Percentiles rank a stretch among this genome's conserved stretches.
Conservation (phyloP, 2,329 filamentous ascomycete genomes). For the Pestalotiopsis sp. region DNA sequence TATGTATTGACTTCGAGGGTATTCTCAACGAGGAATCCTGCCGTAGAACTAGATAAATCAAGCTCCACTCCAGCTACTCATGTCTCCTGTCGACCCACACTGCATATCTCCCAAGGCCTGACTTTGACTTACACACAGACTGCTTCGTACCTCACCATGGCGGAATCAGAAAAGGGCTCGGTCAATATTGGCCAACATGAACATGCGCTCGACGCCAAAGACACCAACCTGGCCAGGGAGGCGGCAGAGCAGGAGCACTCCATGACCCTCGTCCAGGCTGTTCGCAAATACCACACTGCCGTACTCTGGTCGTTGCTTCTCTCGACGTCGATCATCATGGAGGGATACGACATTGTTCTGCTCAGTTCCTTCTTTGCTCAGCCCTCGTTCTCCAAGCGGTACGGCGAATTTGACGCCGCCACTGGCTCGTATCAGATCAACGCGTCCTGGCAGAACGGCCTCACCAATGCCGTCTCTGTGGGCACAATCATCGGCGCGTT, state of each 20-base stretch:
- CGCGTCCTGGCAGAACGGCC: constrained; percentile 43
- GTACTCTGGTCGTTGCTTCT: constrained; percentile 34
- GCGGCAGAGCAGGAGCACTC: constrained; percentile 35
- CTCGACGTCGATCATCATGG: constrained; percentile 36
- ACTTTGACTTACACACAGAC: background rate
- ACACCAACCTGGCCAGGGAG: constrained; percentile 30
- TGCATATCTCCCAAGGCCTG: background rate
- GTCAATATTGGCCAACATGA: constrained; percentile 13
- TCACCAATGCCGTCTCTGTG: constrained; percentile 40
- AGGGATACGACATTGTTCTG: constrained; percentile 36
- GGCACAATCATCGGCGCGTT: constrained; percentile 46
- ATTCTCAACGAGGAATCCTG: too few species aligned
- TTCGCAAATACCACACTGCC: constrained; percentile 31
- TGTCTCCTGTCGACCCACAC: background rate
- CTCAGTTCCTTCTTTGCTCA: constrained; percentile 34
- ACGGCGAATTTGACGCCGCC: constrained; percentile 27
- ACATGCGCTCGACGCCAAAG: constrained; percentile 26
- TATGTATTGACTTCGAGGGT: too few species aligned
- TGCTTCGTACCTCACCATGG: background rate
- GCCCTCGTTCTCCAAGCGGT: constrained; percentile 32
- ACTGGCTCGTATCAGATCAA: constrained; percentile 27
- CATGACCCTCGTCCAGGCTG: constrained; percentile 29
- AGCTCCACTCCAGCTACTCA: background rate
- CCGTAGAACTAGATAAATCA: too few species aligned
- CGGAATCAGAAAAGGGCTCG: background rate